Evolutionary conservation across 768 basidiomycete genomes (phyloP).

Genomic region (Boletus rubescentipes): DNA sequence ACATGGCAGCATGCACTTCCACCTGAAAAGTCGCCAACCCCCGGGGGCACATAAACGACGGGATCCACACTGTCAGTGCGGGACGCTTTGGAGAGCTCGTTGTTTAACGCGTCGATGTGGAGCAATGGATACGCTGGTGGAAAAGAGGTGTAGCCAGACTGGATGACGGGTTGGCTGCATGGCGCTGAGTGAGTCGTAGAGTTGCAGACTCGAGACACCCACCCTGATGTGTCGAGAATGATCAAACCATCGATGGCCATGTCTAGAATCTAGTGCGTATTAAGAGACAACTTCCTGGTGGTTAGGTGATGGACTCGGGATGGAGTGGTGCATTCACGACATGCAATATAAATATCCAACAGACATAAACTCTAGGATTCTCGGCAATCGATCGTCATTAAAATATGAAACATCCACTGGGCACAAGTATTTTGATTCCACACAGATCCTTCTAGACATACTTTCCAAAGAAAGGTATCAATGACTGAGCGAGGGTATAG

Average conservation of each 20-base stretch:
- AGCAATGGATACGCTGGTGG: slow-evolving; percentile 77
- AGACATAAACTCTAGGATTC: slow-evolving; percentile 12
- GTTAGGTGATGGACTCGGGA: neutral
- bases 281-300: neutral
- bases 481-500: slow-evolving; percentile 93
- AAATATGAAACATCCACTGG: slow-evolving; percentile 3
- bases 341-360: slow-evolving; percentile 7
- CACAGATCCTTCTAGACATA: slow-evolving; percentile 54
- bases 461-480: slow-evolving; percentile 90
- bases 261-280: neutral
- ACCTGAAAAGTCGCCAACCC: slow-evolving; percentile 41
- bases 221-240: slow-evolving; percentile 75
- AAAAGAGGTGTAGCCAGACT: slow-evolving; percentile 83
- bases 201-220: slow-evolving; percentile 28
- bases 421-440: neutral
- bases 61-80: slow-evolving; percentile 64
- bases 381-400: neutral
- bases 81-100: slow-evolving; percentile 57
- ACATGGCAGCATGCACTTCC: slow-evolving; percentile 83
- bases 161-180: slow-evolving; percentile 75
- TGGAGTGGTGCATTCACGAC: slow-evolving; percentile 10
- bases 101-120: slow-evolving; percentile 84
- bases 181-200: slow-evolving; percentile 3
- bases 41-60: slow-evolving; percentile 61
- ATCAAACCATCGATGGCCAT: slow-evolving; percentile 86